Conservation (phyloP, 768 basidiomycete genomes). For the Glaciozyma antarctica region DNA sequence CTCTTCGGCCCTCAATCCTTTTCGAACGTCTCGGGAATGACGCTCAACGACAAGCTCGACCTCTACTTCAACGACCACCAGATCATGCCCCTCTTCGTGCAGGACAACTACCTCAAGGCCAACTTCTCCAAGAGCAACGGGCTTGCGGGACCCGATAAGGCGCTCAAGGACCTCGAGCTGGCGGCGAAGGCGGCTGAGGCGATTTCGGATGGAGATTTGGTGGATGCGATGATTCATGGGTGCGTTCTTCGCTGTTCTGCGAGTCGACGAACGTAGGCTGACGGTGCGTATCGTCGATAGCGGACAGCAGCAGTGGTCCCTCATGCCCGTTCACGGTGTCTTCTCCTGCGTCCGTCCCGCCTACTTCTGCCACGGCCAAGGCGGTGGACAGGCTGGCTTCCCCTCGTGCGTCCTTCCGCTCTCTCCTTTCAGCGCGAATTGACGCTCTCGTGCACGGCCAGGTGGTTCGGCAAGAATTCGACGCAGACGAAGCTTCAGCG, state of each 20-base stretch:
- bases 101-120: slow-evolving; percentile 93
- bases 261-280: too few relatives aligned
- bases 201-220: slow-evolving; percentile 87
- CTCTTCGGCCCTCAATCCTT: slow-evolving; percentile 87
- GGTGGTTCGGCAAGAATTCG: slow-evolving; percentile 97
- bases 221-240: slow-evolving; percentile 91
- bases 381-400: slow-evolving; percentile 16
- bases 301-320: slow-evolving; percentile 86
- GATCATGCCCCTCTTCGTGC: slow-evolving; percentile 84
- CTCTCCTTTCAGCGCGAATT: neutral
- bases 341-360: slow-evolving; percentile 83
- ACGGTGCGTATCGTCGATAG: slow-evolving; percentile 40
- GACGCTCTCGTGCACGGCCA: slow-evolving; percentile 38
- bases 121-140: slow-evolving; percentile 54
- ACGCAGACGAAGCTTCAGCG: slow-evolving; percentile 73
- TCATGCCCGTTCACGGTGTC: slow-evolving; percentile 89
- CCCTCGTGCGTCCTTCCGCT: slow-evolving; percentile 12
- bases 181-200: slow-evolving; percentile 83
- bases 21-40: slow-evolving; percentile 66
- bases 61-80: slow-evolving; percentile 93
- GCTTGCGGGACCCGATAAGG: slow-evolving; percentile 54
- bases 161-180: slow-evolving; percentile 63
- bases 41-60: slow-evolving; percentile 85
- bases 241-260: slow-evolving; percentile 36
- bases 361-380: slow-evolving; percentile 63